Conservation (phyloP, 352 stramenopile genomes). For the Globisporangium mamillatum region DNA sequence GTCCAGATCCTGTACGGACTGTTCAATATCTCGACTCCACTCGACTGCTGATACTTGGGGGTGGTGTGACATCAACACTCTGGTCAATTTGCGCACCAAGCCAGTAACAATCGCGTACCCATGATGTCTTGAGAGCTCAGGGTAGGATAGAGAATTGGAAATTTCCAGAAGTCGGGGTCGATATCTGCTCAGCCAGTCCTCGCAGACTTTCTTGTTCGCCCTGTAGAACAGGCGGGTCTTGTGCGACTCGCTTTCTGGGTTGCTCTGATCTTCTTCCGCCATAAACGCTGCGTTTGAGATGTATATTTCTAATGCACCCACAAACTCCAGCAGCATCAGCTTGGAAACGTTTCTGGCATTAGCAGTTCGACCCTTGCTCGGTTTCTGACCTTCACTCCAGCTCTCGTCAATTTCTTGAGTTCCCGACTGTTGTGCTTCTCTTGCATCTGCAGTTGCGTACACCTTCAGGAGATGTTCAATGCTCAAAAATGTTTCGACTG, state of each 20-base stretch:
- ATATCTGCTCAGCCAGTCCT: conserved; percentile 69
- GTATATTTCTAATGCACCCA: conserved; percentile 42
- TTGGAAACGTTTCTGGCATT: conserved; percentile 21
- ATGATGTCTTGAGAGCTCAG: conserved; percentile 43
- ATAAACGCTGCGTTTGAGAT: conserved; percentile 35
- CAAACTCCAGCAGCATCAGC: conserved; percentile 54
- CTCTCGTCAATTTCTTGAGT: background rate
- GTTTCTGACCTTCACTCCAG: background rate
- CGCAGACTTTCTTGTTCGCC: conserved; percentile 65
- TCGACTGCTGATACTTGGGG: conserved; percentile 18
- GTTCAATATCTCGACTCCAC: conserved; percentile 25
- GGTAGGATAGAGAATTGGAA: conserved; percentile 22
- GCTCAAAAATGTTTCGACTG: conserved; percentile 69
- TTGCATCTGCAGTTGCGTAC: conserved; percentile 19
- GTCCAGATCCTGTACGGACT: conserved; percentile 43
- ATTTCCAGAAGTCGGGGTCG: conserved; percentile 51
- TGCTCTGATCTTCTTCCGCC: conserved; percentile 19
- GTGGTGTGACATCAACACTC: conserved; percentile 23
- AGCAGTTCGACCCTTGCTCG: background rate
- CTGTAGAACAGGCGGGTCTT: conserved; percentile 55
- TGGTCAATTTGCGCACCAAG: conserved; percentile 37
- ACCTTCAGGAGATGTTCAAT: conserved; percentile 66
- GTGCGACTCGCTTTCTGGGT: conserved; percentile 40
- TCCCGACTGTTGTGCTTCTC: background rate
- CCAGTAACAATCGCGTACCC: conserved; percentile 34